These are phyloP conservation scores for Sistotremastrum suecicum DNA, from an alignment of 768 basidiomycete species.

Conservation along the genomic window DNA sequence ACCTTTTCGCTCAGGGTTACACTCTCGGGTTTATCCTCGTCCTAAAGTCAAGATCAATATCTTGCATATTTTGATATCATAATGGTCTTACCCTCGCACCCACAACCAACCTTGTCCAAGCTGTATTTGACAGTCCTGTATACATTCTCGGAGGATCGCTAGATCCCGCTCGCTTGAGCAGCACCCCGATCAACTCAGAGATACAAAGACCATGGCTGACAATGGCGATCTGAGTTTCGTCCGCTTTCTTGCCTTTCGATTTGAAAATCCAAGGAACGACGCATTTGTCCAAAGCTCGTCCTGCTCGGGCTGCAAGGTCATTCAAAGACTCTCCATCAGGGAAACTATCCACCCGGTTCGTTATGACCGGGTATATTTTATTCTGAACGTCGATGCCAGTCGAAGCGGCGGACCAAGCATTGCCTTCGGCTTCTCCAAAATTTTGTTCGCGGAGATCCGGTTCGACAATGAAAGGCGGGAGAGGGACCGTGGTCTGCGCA, in stretches of 20 bases:
- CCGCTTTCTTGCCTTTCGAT: constrained; percentile 23
- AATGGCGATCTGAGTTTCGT: constrained; percentile 41
- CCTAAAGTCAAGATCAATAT: not conserved
- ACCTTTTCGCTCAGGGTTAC: no score
- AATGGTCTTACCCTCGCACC: constrained; percentile 24
- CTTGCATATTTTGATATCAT: not conserved
- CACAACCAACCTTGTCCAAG: constrained; percentile 46
- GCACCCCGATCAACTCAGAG: constrained; percentile 33
- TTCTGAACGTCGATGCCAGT: constrained; percentile 16
- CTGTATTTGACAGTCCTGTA: constrained; percentile 51
- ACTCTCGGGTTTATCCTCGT: not conserved
- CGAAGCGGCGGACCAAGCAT: constrained; percentile 23
- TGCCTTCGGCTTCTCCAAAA: constrained; percentile 61
- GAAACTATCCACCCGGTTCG: constrained; percentile 34
- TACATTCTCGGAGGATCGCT: constrained; percentile 22
- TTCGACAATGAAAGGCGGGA: constrained; percentile 33
- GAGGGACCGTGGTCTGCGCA: constrained; percentile 27
- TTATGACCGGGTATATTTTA: constrained; percentile 33
- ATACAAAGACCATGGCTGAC: constrained; percentile 71
- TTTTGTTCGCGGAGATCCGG: constrained; percentile 49
- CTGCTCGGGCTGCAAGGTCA: constrained; percentile 46
- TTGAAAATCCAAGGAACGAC: constrained; percentile 41
- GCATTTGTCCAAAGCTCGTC: constrained; percentile 32
- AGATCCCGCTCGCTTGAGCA: constrained; percentile 25
- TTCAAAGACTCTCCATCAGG: constrained; percentile 61